Evolutionary conservation across 305 asterid genomes (phyloP), one percentile per base, ranked within the genome.

Genomic region (Fraxinus baroniana): DNA sequence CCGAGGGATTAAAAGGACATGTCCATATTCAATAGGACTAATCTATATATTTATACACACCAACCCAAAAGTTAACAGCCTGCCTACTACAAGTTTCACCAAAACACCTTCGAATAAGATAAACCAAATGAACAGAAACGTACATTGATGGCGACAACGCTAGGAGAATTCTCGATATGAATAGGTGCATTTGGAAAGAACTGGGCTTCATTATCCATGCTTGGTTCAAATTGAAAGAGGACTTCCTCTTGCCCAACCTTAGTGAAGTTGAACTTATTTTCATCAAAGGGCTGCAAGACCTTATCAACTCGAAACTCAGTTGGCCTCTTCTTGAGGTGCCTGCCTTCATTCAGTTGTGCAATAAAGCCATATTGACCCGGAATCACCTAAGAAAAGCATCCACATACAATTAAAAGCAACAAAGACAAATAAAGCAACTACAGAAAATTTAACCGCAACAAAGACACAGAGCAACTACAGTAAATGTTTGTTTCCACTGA

Each of bases 311-410:
- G 70, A 60, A 60, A 60, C 30, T 60, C 70, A n/a, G 70, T 60
- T 20, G 70, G 30, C 28, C 70, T 18, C 30, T 60, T 60, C 70
- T 60, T 60, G 26, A 60, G 70, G 70, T 60, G 87, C 84, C 92
- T 79, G 37, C 92, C 92, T 82, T 89, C 90, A 39, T 89, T 89
- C 68, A 89, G 87, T 80, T 89, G 92, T 10, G 92, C 92, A 78
- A 89, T 30, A 26, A 89, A 89, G 24, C 92, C 92, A 73, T 81
- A 84, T 17, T 82, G 80, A 22, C 92, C 92, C 17, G 92, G 92
- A 82, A 89, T 89, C 81, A 87, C 90, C 90, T 89, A 17, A 49
- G 22, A 15, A 49, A 17, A 49, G 62, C 20, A 49, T 49, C 20
- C 62, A 49, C 62, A 49, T 49, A 49, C 62, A 17, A 49, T 17